phyloP scores from a whole-genome alignment of 495 filamentous ascomycete genomes.

The Thermothielavioides terrestris region DNA sequence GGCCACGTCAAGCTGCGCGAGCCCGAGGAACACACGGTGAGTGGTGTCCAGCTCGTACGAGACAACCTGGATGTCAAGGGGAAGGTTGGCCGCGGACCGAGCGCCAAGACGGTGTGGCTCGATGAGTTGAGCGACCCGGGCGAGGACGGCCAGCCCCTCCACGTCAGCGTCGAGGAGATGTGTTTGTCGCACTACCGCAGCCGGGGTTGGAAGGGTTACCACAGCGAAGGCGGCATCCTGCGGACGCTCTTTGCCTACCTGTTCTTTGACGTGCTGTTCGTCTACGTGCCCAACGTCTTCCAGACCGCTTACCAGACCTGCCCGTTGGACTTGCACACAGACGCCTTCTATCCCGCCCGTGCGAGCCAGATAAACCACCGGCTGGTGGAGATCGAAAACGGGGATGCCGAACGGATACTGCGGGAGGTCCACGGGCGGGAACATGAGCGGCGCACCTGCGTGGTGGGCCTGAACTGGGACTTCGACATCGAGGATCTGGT shows the following conservation, averaged over 20 bases:
- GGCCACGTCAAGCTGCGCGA: slow-evolving; percentile 67
- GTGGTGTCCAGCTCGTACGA: slow-evolving; percentile 67
- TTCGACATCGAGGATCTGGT: slow-evolving; percentile 72
- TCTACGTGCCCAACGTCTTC: slow-evolving; percentile 93
- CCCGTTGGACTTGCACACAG: slow-evolving; percentile 86
- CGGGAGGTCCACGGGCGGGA: slow-evolving; percentile 56
- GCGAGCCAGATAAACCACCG: slow-evolving; percentile 84
- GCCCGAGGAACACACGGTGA: slow-evolving; percentile 62
- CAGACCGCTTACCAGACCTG: slow-evolving; percentile 91
- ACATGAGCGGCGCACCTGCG: slow-evolving; percentile 61
- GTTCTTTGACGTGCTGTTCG: slow-evolving; percentile 88
- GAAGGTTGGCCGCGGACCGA: slow-evolving; percentile 37
- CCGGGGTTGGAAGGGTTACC: slow-evolving; percentile 88
- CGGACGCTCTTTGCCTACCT: slow-evolving; percentile 86
- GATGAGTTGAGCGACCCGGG: slow-evolving; percentile 58
- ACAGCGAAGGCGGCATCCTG: slow-evolving; percentile 82
- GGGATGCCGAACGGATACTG: slow-evolving; percentile 59
- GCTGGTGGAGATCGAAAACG: slow-evolving; percentile 74
- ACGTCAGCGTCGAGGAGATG: slow-evolving; percentile 72
- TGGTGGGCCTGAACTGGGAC: slow-evolving; percentile 86
- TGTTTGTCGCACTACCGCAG: slow-evolving; percentile 77
- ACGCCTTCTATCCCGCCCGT: slow-evolving; percentile 81
- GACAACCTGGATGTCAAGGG: slow-evolving; percentile 34
- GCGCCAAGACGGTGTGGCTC: slow-evolving; percentile 79
- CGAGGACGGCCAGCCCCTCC: slow-evolving; percentile 47